Evolutionary conservation across 352 stramenopile genomes (phyloP).

Genomic region (Phytopythium mirpurense): DNA sequence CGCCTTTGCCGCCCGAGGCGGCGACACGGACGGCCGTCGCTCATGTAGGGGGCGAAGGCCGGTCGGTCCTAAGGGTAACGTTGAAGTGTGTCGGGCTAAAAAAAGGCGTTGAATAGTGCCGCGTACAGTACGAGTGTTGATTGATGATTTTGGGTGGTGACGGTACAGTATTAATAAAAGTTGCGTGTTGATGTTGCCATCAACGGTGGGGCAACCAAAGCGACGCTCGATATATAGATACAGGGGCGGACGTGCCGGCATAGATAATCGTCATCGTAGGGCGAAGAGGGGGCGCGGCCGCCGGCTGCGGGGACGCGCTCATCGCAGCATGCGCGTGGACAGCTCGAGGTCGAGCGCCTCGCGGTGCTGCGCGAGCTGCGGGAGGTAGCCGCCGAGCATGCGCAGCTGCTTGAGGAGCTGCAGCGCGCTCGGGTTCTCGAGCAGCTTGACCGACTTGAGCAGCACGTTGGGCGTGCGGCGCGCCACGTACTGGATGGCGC

Average conservation of each 20-base stretch:
- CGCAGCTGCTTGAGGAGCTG: slow-evolving; percentile 70
- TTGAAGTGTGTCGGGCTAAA: too few species aligned
- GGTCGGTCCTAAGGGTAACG: too few species aligned
- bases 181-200: too few species aligned
- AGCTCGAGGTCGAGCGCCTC: slow-evolving; percentile 71
- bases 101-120: too few species aligned
- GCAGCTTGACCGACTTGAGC: slow-evolving; percentile 76
- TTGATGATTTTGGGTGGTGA: too few species aligned
- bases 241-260: not conserved
- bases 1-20: not conserved
- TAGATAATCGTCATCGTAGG: not conserved
- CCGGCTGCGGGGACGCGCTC: too few species aligned
- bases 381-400: slow-evolving; percentile 52
- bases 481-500: slow-evolving; percentile 63
- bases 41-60: too few species aligned
- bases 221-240: not conserved
- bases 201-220: too few species aligned
- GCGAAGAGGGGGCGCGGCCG: too few species aligned
- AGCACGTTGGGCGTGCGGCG: slow-evolving; percentile 36
- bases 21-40: too few species aligned
- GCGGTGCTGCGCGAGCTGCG: slow-evolving; percentile 54
- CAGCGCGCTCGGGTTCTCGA: slow-evolving; percentile 68
- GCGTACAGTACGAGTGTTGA: too few species aligned
- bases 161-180: too few species aligned
- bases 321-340: slow-evolving; percentile 66